phyloP scores from a whole-genome alignment of 1,284 basidiomycete species.

The Coriolopsis trogii region DNA sequence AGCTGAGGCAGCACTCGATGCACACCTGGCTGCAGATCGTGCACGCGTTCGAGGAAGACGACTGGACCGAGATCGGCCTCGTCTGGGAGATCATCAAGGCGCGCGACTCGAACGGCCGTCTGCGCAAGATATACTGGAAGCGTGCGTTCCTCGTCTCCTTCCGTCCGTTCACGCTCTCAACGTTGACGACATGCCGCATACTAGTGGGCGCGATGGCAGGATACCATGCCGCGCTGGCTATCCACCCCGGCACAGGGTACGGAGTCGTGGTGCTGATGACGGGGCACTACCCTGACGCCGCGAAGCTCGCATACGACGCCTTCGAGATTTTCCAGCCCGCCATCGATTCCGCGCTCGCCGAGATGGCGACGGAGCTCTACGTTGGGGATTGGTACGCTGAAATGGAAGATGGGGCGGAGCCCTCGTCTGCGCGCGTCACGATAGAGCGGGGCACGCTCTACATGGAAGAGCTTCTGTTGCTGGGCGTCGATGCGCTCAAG shows the following conservation, averaged over 20 bases:
- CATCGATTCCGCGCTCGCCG: constrained; percentile 39
- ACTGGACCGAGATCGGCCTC: constrained; percentile 45
- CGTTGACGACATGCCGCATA: not conserved
- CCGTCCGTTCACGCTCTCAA: not conserved
- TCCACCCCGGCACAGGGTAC: constrained; percentile 49
- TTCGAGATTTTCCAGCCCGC: constrained; percentile 44
- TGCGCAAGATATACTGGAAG: constrained; percentile 41
- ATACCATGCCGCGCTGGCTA: constrained; percentile 46
- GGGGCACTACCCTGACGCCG: constrained; percentile 42
- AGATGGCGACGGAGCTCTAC: constrained; percentile 35
- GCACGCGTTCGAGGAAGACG: constrained; percentile 40
- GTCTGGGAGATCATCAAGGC: constrained; percentile 51
- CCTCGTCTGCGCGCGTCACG: constrained; percentile 30
- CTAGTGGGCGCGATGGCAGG: constrained; percentile 50
- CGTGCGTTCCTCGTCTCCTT: constrained; percentile 14
- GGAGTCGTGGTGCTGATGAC: constrained; percentile 50
- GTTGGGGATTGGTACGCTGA: constrained; percentile 39
- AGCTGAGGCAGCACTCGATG: constrained; percentile 40
- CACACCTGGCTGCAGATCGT: constrained; percentile 47
- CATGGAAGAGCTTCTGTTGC: constrained; percentile 36
- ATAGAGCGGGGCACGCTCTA: constrained; percentile 39
- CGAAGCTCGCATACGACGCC: constrained; percentile 39
- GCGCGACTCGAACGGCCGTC: constrained; percentile 37
- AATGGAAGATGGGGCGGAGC: constrained; percentile 18
- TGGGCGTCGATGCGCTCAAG: constrained; percentile 33